phyloP scores from a whole-genome alignment of 2,329 filamentous ascomycete species.

The Paecilomyces sp. region DNA sequence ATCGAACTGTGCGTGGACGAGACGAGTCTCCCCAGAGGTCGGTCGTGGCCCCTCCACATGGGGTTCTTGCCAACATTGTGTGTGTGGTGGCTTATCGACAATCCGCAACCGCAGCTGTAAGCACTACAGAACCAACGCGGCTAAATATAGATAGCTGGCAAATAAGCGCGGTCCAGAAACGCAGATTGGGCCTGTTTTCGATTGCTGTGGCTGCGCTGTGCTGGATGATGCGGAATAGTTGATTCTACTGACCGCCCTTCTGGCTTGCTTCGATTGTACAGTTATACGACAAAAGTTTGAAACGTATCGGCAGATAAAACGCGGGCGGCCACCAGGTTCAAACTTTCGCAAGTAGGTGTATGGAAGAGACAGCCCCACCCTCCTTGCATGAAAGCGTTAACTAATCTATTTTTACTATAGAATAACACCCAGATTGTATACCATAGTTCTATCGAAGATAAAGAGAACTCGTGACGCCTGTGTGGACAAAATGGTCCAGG shows the following conservation, averaged over 20 bases:
- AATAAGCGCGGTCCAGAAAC: background rate
- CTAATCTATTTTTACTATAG: background rate
- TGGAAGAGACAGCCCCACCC: too few relatives aligned
- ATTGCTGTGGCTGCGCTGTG: background rate
- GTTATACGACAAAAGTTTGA: too few relatives aligned
- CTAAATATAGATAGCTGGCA: constrained; percentile 3
- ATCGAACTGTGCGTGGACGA: background rate
- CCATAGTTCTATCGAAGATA: background rate
- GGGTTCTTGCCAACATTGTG: background rate
- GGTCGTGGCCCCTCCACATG: background rate
- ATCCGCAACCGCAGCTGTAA: background rate
- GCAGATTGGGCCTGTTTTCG: background rate
- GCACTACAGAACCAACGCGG: background rate
- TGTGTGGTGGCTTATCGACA: background rate
- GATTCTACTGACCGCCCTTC: background rate
- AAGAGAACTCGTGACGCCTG: too few relatives aligned
- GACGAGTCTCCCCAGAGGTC: background rate
- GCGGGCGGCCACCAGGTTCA: too few relatives aligned
- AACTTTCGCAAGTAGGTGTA: too few relatives aligned
- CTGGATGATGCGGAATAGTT: background rate
- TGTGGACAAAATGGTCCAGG: too few relatives aligned
- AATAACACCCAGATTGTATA: background rate
- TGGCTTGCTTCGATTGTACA: too few relatives aligned
- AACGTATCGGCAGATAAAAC: too few relatives aligned
- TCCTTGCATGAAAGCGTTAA: background rate